These are phyloP conservation scores for Coniosporium tulheliwenetii DNA, from an alignment of 2,329 filamentous ascomycete species.

Conservation along the genomic window DNA sequence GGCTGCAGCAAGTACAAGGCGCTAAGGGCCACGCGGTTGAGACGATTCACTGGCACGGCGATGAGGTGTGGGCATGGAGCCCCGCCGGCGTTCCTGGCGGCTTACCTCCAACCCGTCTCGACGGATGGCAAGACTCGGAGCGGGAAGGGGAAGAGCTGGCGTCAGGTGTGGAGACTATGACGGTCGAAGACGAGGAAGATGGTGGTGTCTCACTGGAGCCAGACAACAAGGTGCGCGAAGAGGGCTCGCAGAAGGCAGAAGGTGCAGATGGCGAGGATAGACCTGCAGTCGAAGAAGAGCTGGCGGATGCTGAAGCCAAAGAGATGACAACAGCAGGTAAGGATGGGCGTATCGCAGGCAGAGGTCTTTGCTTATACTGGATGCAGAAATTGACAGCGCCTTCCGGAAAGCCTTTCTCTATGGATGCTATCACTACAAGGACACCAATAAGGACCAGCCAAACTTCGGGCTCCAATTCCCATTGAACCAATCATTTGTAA, in stretches of 20 bases:
- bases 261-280: slow-evolving; percentile 6
- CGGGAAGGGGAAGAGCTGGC: slow-evolving; percentile 18
- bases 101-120: slow-evolving; percentile 35
- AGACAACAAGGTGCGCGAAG: slow-evolving; percentile 7
- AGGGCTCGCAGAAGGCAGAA: slow-evolving; percentile 9
- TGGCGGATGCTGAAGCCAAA: slow-evolving; percentile 24
- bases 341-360: slow-evolving; percentile 4
- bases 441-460: slow-evolving; percentile 33
- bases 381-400: slow-evolving; percentile 50
- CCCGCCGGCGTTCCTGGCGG: slow-evolving; percentile 35
- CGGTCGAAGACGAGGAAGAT: slow-evolving; percentile 25
- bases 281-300: slow-evolving; percentile 7
- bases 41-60: slow-evolving; percentile 51
- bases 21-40: slow-evolving; percentile 49
- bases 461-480: slow-evolving; percentile 45
- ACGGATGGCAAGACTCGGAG: slow-evolving; percentile 31
- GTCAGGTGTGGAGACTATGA: slow-evolving; percentile 24
- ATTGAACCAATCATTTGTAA: slow-evolving; percentile 46
- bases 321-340: slow-evolving; percentile 42
- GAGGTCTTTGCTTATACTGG: slow-evolving; percentile 3
- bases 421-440: slow-evolving; percentile 43
- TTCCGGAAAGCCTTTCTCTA: slow-evolving; percentile 51
- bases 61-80: slow-evolving; percentile 54
- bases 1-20: slow-evolving; percentile 39
- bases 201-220: slow-evolving; percentile 28